These are phyloP conservation scores for Geopyxis carbonaria DNA, from an alignment of 495 filamentous ascomycete species.

Conservation along the genomic window DNA sequence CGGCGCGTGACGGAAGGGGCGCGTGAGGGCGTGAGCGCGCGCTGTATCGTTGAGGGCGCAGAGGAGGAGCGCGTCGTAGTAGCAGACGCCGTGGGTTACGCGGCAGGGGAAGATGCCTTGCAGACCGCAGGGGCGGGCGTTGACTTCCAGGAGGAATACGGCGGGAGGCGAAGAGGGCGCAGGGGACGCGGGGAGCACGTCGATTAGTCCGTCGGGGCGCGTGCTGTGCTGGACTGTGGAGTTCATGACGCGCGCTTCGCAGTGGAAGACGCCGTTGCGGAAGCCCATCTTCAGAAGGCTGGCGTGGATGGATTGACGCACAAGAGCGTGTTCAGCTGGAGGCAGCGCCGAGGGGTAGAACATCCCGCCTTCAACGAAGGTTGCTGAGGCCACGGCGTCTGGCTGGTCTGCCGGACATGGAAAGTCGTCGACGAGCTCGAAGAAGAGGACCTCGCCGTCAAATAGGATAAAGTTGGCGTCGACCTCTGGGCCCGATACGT, in stretches of 20 bases:
- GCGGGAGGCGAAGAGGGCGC: neutral
- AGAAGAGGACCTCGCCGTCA: constrained; percentile 35
- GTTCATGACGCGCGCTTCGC: neutral
- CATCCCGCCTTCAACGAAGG: constrained; percentile 28
- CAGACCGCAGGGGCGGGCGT: constrained; percentile 27
- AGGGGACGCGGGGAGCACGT: constrained; percentile 3
- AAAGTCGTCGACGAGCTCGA: constrained; percentile 36
- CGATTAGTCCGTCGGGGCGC: constrained; percentile 9
- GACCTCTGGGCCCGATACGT: constrained; percentile 36
- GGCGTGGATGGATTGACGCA: constrained; percentile 19
- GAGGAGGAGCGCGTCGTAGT: constrained; percentile 26
- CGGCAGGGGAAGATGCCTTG: constrained; percentile 18
- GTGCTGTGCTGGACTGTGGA: neutral
- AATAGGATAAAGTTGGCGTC: constrained; percentile 36
- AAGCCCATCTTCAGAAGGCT: constrained; percentile 27
- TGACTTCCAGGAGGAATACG: constrained; percentile 29
- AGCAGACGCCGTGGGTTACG: constrained; percentile 31
- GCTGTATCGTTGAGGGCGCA: constrained; percentile 21
- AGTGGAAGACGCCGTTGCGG: neutral
- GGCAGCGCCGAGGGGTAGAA: constrained; percentile 30
- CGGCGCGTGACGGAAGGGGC: constrained; percentile 21
- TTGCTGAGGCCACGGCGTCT: constrained; percentile 19
- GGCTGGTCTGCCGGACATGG: constrained; percentile 30
- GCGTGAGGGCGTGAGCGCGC: constrained; percentile 16
- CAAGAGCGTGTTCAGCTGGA: constrained; percentile 22